phyloP scores from a whole-genome alignment of 225 moss, liverwort and hornwort genomes.

The Neckera pumila region DNA sequence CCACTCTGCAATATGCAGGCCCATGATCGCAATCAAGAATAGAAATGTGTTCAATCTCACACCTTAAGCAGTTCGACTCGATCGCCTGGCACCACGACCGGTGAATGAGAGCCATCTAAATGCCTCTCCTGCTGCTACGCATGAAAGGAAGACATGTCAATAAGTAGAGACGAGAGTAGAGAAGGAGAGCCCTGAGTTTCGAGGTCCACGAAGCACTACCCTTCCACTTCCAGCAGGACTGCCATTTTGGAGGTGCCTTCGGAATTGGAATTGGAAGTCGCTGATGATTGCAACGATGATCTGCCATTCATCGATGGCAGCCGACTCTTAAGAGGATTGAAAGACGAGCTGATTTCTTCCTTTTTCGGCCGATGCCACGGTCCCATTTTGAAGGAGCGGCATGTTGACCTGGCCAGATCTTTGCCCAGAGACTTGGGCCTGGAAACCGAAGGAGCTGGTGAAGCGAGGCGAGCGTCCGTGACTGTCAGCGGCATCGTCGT shows the following conservation, averaged over 20 bases:
- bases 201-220: constrained; percentile 25
- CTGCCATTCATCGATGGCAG: not conserved
- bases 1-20: constrained; percentile 55
- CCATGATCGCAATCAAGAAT: constrained; percentile 12
- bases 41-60: constrained; percentile 5
- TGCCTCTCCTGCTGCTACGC: not conserved
- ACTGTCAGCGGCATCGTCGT: constrained; percentile 1
- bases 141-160: not conserved
- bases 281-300: constrained; percentile 5
- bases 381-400: not conserved
- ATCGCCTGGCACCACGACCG: not conserved
- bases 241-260: constrained; percentile 23
- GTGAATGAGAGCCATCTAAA: constrained; percentile 4
- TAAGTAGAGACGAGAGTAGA: not conserved
- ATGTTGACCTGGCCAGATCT: not conserved
- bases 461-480: not conserved
- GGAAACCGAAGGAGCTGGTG: not conserved
- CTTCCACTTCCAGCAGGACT: constrained; percentile 78
- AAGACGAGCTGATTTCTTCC: not conserved
- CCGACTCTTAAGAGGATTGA: not conserved
- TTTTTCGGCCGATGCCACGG: not conserved
- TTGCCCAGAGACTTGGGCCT: not conserved
- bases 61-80: constrained; percentile 11
- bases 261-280: constrained; percentile 1
- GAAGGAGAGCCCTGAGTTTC: not conserved